Base-by-base conservation (phyloP, 768 basidiomycete genomes). In the Phaeolepiota aurea region DNA sequence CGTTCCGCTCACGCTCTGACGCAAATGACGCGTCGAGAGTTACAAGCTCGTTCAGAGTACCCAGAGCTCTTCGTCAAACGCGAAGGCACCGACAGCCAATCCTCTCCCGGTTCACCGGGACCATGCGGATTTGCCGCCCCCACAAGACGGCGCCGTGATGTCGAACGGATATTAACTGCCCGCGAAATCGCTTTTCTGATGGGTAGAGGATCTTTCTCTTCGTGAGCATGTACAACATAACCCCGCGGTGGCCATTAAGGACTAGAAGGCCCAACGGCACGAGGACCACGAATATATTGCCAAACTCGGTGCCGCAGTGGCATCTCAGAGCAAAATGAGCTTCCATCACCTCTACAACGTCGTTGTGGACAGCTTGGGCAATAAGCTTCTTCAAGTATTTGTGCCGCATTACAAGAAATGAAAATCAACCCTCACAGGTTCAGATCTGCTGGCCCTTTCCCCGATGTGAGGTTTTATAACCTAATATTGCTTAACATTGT, bases 361-460 rank as follows among this genome's bases (percentile, higher is more conserved):
- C 5, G 48, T 50, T 18, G 44, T 44, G 32, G 46, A 42, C 35
- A 38, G n/a, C 16, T 19, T 46, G 1, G 48, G 48, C n/a, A 46
- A 50, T 18, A 42, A 42, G 28, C 40, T 50, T n/a, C 30, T 47
- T 15, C 38, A 40, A 38, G 34, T 50, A 1, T 46, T 43, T 15
- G 41, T 50, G n/a, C 48, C 45, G 14, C 43, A 44, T 22, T 50
- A 50, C 41, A 50, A 50, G 48, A 47, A 44, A 7, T 50, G 48
- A 45, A 50, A 50, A 30, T 20, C 15, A 7, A 50, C 43, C 10
- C 20, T 50, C 9, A 35, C 30, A 12, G 34, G 37, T 4, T 43
- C 37, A 5, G 36, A 47, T 4, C 31, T 44, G 14, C 15, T 47
- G 14, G 39, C 41, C 16, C 30, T 50, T 9, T 50, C 48, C n/a